A percentile compares a stretch with the other conserved stretches of the same genome.
phyloP scores from a whole-genome alignment of 768 basidiomycete species.

The Phylloporus arenicola region DNA sequence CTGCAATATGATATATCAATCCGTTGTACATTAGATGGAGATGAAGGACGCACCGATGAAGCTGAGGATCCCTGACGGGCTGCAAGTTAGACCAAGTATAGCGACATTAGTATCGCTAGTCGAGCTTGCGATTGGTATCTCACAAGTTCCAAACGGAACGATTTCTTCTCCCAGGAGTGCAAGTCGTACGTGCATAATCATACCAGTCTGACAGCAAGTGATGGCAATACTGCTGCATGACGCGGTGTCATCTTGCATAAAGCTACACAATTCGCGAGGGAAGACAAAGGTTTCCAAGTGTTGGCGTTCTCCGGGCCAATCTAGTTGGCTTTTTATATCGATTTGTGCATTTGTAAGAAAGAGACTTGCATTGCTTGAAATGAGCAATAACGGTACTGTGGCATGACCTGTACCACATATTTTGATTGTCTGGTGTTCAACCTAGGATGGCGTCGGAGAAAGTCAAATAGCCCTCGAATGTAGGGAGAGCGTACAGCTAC shows the following conservation, averaged over 20 bases:
- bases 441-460: constrained; percentile 29
- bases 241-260: constrained; percentile 17
- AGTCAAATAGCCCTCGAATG: constrained; percentile 4
- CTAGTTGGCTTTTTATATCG: constrained; percentile 18
- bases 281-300: constrained; percentile 31
- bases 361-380: constrained; percentile 32
- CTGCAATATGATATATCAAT: constrained; percentile 25
- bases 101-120: neutral
- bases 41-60: constrained; percentile 41
- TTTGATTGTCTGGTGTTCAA: constrained; percentile 38
- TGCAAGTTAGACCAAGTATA: constrained; percentile 26
- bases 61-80: constrained; percentile 44
- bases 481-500: constrained; percentile 38
- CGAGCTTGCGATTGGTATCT: constrained; percentile 16
- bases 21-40: neutral
- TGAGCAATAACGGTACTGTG: constrained; percentile 26
- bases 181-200: constrained; percentile 20
- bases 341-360: constrained; percentile 29
- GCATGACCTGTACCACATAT: constrained; percentile 32
- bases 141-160: constrained; percentile 12
- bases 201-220: constrained; percentile 18
- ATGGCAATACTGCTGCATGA: constrained; percentile 12
- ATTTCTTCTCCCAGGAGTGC: constrained; percentile 18
- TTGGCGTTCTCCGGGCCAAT: constrained; percentile 24
- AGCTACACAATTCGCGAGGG: constrained; percentile 22